phyloP scores from a whole-genome alignment of 2,329 filamentous ascomycete species.

The Xylaria sp. region DNA sequence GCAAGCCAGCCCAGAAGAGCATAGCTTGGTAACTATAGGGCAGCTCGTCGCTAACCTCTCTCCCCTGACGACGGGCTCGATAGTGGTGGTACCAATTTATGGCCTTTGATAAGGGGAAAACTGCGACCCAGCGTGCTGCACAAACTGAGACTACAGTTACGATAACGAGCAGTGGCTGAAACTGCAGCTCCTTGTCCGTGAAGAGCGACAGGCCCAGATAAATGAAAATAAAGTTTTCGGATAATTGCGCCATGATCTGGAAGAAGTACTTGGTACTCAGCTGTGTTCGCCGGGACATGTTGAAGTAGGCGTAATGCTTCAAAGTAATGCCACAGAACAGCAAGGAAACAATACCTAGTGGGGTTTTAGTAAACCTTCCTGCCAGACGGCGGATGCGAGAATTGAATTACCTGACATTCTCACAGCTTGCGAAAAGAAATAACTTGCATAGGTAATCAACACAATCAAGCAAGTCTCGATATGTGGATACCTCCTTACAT shows the following conservation, averaged over 20 bases:
- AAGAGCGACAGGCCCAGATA: conserved; percentile 96
- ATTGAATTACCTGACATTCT: conserved; percentile 85
- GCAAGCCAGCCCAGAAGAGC: conserved; percentile 98
- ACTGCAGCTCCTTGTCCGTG: conserved; percentile 86
- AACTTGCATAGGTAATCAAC: conserved; percentile 93
- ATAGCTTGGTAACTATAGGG: conserved; percentile 98
- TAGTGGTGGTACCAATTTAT: conserved; percentile 96
- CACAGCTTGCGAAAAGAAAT: conserved; percentile 97
- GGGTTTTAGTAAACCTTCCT: conserved; percentile 20
- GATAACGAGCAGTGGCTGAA: conserved; percentile 95
- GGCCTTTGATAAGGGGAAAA: conserved; percentile 88
- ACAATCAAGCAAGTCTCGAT: conserved; percentile 96
- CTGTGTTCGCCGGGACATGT: conserved; percentile 98
- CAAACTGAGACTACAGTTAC: conserved; percentile 93
- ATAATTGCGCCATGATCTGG: conserved; percentile 91
- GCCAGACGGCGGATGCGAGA: too few relatives aligned
- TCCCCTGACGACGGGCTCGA: conserved; percentile 78
- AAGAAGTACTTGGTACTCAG: conserved; percentile 98
- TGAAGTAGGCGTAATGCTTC: conserved; percentile 99
- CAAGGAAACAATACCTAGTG: conserved; percentile 88
- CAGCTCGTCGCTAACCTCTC: conserved; percentile 84
- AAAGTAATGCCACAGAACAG: conserved; percentile 98
- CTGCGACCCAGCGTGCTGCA: conserved; percentile 89
- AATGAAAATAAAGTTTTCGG: conserved; percentile 99
- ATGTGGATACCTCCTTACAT: conserved; percentile 90